Conservation (phyloP, 768 basidiomycete genomes). For the Pleurotus citrinopileatus region DNA sequence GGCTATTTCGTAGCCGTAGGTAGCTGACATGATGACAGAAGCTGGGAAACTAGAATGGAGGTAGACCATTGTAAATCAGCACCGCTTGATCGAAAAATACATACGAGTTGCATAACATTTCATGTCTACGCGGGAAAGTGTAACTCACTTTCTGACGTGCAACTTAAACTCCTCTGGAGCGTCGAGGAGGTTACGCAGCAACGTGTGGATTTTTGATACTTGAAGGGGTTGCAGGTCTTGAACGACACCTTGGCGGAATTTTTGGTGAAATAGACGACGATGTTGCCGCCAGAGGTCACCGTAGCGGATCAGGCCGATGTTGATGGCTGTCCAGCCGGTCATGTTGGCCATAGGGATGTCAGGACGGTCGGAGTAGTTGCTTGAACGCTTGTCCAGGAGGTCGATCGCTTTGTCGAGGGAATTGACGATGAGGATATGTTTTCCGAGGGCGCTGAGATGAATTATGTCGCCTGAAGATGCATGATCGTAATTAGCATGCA, state of each 20-base stretch:
- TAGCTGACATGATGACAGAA: conserved; percentile 27
- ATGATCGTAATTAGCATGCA: too few relatives aligned
- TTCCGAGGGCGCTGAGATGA: conserved; percentile 31
- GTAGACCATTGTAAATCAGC: not conserved
- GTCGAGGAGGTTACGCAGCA: conserved; percentile 26
- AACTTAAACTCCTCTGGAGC: conserved; percentile 23
- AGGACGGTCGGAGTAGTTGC: conserved; percentile 32
- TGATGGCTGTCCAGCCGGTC: conserved; percentile 17
- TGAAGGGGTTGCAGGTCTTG: conserved; percentile 29
- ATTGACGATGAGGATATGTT: conserved; percentile 33
- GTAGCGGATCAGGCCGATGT: conserved; percentile 31
- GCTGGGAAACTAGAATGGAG: conserved; percentile 21
- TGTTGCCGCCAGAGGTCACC: conserved; percentile 34
- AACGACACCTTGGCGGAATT: conserved; percentile 27
- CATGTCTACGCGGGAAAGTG: too few relatives aligned
- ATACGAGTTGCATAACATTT: too few relatives aligned
- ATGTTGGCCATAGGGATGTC: conserved; percentile 10
- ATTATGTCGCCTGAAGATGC: conserved; percentile 29
- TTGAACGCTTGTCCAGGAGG: conserved; percentile 34
- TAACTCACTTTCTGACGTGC: conserved; percentile 17
- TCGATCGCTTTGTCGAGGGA: conserved; percentile 28
- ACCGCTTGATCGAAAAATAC: too few relatives aligned
- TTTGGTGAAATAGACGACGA: conserved; percentile 33
- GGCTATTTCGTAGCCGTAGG: conserved; percentile 32
- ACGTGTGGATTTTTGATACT: conserved; percentile 24